phyloP scores from a whole-genome alignment of 2,329 filamentous ascomycete species.

The Pestalotiopsis fici region DNA sequence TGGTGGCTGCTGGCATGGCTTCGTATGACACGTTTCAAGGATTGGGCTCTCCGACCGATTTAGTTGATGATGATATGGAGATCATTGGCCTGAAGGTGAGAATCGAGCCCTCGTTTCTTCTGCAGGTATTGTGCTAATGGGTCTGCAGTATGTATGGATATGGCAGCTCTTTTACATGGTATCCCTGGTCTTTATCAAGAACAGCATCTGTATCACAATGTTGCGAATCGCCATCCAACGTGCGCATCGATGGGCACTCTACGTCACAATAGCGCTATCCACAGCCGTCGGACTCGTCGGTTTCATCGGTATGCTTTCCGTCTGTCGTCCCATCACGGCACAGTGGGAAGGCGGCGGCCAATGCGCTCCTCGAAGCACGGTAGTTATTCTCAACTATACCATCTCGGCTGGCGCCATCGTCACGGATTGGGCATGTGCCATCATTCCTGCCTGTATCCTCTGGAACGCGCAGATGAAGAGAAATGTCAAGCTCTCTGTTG shows the following conservation, averaged over 20 bases:
- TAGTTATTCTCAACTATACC: conserved; percentile 8
- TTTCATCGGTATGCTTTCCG: conserved; percentile 5
- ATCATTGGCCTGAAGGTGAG: conserved; percentile 1
- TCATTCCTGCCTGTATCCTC: conserved; percentile 11
- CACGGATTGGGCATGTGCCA: conserved; percentile 12
- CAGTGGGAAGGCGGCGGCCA: conserved; percentile 7
- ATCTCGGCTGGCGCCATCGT: conserved; percentile 10
- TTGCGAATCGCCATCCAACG: conserved; percentile 10
- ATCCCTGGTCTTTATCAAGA: conserved; percentile 8
- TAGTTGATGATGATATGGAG: neutral
- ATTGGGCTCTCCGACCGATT: neutral
- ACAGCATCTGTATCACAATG: conserved; percentile 11
- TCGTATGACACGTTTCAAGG: conserved; percentile 8
- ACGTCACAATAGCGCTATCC: conserved; percentile 1
- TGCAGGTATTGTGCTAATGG: neutral
- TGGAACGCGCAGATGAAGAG: conserved; percentile 12
- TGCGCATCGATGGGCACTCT: conserved; percentile 7
- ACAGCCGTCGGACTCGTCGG: neutral
- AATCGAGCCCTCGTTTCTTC: neutral
- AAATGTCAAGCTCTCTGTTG: conserved; percentile 10
- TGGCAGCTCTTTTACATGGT: conserved; percentile 12
- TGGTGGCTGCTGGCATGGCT: conserved; percentile 2
- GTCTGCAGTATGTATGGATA: conserved; percentile 4
- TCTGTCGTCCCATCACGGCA: conserved; percentile 7
- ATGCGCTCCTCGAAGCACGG: neutral